Evolutionary conservation across 345 rosid genomes (phyloP).

Genomic region (Eucalyptus lansdowneana): DNA sequence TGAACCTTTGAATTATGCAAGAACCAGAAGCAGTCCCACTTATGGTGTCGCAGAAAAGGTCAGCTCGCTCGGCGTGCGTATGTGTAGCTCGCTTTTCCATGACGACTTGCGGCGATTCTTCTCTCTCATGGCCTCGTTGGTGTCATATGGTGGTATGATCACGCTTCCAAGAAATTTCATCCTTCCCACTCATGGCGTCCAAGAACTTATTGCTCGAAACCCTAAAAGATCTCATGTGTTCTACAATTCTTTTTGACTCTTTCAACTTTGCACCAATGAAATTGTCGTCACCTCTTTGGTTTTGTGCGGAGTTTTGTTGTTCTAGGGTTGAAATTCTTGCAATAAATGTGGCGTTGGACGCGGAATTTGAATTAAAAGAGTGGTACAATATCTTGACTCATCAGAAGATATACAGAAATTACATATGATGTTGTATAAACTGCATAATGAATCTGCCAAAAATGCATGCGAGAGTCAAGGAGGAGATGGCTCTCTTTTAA

Average conservation of each 20-base stretch:
- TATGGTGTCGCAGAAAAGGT: not conserved
- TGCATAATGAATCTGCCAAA: not conserved
- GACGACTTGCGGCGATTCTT: not conserved
- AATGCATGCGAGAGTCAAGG: not conserved
- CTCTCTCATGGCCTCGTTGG: not conserved
- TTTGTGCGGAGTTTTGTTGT: not conserved
- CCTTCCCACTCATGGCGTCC: not conserved
- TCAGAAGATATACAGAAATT: not conserved
- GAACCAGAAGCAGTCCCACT: not conserved
- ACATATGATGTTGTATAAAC: not conserved
- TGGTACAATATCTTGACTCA: not conserved
- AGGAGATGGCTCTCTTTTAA: not conserved
- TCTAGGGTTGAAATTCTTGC: not conserved
- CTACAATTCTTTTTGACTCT: not conserved
- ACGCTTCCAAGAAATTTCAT: not conserved
- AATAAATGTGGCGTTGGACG: not conserved
- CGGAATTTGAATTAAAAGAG: not conserved
- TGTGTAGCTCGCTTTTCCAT: not conserved
- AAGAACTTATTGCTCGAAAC: not conserved
- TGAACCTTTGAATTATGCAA: not conserved
- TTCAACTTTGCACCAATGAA: not conserved
- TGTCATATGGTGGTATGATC: not conserved
- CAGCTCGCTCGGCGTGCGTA: not conserved
- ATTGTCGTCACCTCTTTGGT: not conserved
- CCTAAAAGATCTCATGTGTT: not conserved